Evolutionary conservation across 345 rosid genomes (phyloP).

Genomic region (Ceriops decandra): DNA sequence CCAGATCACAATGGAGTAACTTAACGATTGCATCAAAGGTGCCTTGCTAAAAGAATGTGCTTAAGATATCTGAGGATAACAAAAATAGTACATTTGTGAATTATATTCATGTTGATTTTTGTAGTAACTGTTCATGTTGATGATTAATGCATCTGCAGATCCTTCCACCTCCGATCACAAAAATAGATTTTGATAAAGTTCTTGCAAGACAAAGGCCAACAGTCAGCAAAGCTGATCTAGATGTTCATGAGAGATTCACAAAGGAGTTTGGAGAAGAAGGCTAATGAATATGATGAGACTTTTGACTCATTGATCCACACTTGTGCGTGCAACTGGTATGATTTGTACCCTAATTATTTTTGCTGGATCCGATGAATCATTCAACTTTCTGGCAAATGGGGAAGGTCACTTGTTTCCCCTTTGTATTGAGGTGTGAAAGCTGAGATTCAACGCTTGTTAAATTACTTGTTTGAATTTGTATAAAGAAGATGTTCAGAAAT

Average conservation of each 20-base stretch:
- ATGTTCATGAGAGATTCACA: constrained; percentile 88
- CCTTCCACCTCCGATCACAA: constrained; percentile 75
- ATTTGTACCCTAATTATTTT: constrained; percentile 40
- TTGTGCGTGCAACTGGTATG: constrained; percentile 30
- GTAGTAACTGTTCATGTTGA: too few relatives aligned
- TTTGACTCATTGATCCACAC: constrained; percentile 12
- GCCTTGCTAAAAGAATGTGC: too few relatives aligned
- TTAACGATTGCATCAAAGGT: too few relatives aligned
- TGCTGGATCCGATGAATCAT: constrained; percentile 25
- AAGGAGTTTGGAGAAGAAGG: constrained; percentile 96
- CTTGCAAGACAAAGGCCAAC: constrained; percentile 91
- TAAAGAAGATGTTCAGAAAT: constrained; percentile 35
- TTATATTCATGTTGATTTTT: too few relatives aligned
- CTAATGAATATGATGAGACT: constrained; percentile 22
- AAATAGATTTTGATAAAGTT: constrained; percentile 78
- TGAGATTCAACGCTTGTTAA: constrained; percentile 24
- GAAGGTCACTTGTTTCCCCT: constrained; percentile 32
- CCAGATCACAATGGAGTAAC: too few relatives aligned
- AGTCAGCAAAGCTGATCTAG: constrained; percentile 80
- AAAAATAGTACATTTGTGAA: too few relatives aligned
- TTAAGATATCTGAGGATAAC: too few relatives aligned
- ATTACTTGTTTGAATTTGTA: constrained; percentile 39
- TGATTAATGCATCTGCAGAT: constrained; percentile 40
- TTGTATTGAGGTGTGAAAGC: constrained; percentile 29
- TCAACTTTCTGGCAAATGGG: constrained; percentile 24